A percentile compares a stretch with the other conserved stretches of the same genome.
Evolutionary conservation across 768 basidiomycete species (phyloP).

Genomic region (Russula brevipes): DNA sequence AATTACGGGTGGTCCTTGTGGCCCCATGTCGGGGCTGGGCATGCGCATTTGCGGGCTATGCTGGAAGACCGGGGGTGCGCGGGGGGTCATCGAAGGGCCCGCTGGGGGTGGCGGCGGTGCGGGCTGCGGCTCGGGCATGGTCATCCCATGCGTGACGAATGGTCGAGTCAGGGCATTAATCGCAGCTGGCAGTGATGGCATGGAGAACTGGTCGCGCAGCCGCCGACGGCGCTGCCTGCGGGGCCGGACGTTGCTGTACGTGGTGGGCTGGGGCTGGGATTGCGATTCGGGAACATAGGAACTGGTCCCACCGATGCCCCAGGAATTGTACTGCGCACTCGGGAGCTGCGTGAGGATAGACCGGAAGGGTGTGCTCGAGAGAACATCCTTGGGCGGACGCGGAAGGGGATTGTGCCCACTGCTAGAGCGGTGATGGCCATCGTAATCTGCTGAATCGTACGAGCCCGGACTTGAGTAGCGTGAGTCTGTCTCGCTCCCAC

Average conservation of each 20-base stretch:
- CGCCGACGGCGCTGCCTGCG: constrained; percentile 3
- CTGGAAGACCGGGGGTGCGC: neutral
- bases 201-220: neutral
- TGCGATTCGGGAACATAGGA: neutral
- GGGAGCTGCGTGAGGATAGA: constrained; percentile 47
- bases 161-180: neutral
- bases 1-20: constrained; percentile 1
- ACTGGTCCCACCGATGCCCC: neutral
- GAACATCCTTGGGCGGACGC: constrained; percentile 54
- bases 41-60: constrained; percentile 10
- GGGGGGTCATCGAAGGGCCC: neutral
- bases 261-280: constrained; percentile 1
- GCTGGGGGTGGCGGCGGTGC: neutral
- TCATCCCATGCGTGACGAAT: neutral
- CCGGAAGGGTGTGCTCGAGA: constrained; percentile 53
- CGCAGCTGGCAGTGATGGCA: constrained; percentile 1
- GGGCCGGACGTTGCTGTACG: constrained; percentile 3
- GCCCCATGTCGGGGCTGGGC: constrained; percentile 5
- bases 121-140: no score
- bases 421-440: constrained; percentile 14
- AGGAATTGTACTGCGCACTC: constrained; percentile 31
- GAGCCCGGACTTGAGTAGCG: constrained; percentile 8
- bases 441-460: constrained; percentile 6
- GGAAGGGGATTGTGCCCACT: constrained; percentile 74
- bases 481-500: neutral